phyloP scores from a whole-genome alignment of 257 asterid genomes.

The Nicotiana undulata region DNA sequence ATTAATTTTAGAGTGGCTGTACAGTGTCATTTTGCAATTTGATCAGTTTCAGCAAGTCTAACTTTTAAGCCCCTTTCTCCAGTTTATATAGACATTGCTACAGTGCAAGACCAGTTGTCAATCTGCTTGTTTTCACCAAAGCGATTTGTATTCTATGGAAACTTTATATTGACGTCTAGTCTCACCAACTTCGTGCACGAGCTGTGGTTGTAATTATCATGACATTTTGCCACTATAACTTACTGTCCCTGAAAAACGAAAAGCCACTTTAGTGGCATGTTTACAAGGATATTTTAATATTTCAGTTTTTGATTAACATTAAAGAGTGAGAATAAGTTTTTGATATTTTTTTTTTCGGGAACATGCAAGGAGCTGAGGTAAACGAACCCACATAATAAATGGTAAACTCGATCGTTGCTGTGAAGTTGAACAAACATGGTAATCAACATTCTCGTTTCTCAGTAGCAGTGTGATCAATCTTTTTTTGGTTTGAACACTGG shows the following conservation, averaged over 20 bases:
- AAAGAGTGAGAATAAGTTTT: not conserved
- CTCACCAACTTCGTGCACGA: not conserved
- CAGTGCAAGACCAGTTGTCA: not conserved
- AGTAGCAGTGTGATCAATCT: not conserved
- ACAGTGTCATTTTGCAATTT: not conserved
- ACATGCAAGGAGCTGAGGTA: too few relatives aligned
- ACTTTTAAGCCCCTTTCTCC: not conserved
- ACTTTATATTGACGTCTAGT: not conserved
- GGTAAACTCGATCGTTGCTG: not conserved
- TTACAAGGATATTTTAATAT: not conserved
- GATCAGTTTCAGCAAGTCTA: not conserved
- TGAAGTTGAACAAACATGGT: not conserved
- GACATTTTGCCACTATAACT: not conserved
- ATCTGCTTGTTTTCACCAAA: not conserved
- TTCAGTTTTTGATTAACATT: not conserved
- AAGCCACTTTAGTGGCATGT: not conserved
- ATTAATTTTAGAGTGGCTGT: too few relatives aligned
- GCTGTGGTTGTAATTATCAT: not conserved
- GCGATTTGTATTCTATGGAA: not conserved
- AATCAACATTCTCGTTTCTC: not conserved
- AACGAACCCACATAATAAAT: not conserved
- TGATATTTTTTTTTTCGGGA: too few relatives aligned
- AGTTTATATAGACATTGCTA: too few relatives aligned
- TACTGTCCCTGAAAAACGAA: not conserved
- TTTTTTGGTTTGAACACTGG: too few relatives aligned